phyloP scores from a whole-genome alignment of 345 rosid genomes.

The Cardamine chenopodiifolia region DNA sequence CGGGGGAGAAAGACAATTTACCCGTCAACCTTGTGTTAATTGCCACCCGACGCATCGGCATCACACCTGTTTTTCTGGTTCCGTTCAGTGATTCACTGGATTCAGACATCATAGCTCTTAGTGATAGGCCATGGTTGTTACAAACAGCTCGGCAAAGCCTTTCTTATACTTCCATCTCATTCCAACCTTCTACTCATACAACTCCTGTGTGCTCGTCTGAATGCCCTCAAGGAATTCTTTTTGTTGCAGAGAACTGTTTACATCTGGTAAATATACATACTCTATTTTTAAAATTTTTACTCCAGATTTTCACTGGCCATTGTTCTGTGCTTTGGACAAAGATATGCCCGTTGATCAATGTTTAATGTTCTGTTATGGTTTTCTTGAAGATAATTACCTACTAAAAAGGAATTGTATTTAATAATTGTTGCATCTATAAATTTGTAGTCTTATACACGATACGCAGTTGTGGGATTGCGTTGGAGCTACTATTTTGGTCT shows the following conservation, averaged over 20 bases:
- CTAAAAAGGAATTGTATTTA: slow-evolving; percentile 5
- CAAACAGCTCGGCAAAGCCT: slow-evolving; percentile 93
- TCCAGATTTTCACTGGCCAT: slow-evolving; percentile 17
- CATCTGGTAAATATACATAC: slow-evolving; percentile 67
- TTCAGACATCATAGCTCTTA: slow-evolving; percentile 84
- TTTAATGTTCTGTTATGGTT: not conserved
- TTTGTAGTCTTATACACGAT: slow-evolving; percentile 6
- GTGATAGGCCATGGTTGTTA: slow-evolving; percentile 97
- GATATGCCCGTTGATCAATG: slow-evolving; percentile 11
- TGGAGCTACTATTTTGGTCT: slow-evolving; percentile 14
- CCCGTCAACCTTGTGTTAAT: slow-evolving; percentile 73
- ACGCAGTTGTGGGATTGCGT: not conserved
- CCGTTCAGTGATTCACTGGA: slow-evolving; percentile 77
- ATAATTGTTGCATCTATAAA: slow-evolving; percentile 15
- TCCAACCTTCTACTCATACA: slow-evolving; percentile 95
- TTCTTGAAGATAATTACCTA: slow-evolving; percentile 6
- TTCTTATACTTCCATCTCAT: slow-evolving; percentile 83
- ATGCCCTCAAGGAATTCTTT: slow-evolving; percentile 89
- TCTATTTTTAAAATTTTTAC: slow-evolving; percentile 9
- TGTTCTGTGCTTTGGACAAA: slow-evolving; percentile 9
- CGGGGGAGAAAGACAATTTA: slow-evolving; percentile 42
- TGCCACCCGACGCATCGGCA: slow-evolving; percentile 89
- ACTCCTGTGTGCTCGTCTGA: slow-evolving; percentile 90
- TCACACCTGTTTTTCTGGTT: slow-evolving; percentile 95
- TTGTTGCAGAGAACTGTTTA: slow-evolving; percentile 92